Evolutionary conservation across 768 basidiomycete genomes (phyloP), one percentile per base, ranked within the genome.

Genomic region (Cystobasidium onofrii): DNA sequence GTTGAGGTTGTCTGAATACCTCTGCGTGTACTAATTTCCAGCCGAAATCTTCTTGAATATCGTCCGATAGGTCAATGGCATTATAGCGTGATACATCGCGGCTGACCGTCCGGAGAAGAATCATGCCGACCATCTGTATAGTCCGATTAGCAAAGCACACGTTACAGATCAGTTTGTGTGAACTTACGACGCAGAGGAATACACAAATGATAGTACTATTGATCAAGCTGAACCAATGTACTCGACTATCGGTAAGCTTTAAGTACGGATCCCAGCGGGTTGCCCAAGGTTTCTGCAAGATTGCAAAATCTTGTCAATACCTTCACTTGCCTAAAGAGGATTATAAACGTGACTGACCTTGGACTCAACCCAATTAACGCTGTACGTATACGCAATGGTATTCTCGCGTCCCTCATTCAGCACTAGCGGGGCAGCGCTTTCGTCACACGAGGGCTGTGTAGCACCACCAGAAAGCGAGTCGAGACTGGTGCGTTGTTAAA

Each of bases 1-100:
- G 85, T 55, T 83, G 82, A 0, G 95, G 95, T 0, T 88, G 84
- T 25, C 95, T 87, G 84, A 97, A 98, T 20, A 98, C 91, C 81
- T 98, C 95, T 25, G 92, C 93, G 77, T 96, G 92, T 27, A 98
- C 88, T 20, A 98, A 86, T 80, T 98, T 98, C 95, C 95, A 98
- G 1, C 95, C 95, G 86, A 89, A 95, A 77, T 98, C 95, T 83
- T 98, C 95, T 70, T 79, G 78, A 17, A 73, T 39, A 77, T 80
- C 72, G 20, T 73, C 74, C 75, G 89, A 90, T 44, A 96, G 83
- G 80, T 96, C 94, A 70, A 94, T 89, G 1, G 91, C 89, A 78
- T 97, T 96, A 82, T 97, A 98, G n/a, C 93, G 86, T 52, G 87
- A 87, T 74, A 96, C 92, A 87, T 98, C 95, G 80, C 90, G 88